These are phyloP conservation scores for Elymus sibiricus DNA, from an alignment of 176 grass and related monocot genomes.

Conservation along the genomic window DNA sequence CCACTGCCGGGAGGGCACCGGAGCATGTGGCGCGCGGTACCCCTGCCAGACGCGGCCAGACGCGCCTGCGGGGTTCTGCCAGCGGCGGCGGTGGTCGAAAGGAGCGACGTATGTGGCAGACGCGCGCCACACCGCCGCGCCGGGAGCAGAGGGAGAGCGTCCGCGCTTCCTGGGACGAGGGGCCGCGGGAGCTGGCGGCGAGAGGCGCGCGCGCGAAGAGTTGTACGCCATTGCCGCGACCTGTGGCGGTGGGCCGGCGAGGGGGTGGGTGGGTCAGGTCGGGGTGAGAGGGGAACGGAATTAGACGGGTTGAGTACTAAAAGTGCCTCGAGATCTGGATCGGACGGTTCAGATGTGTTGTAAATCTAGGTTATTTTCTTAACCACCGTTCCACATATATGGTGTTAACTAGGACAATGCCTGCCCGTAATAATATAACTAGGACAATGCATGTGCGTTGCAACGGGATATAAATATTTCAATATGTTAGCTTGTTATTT, in stretches of 20 bases:
- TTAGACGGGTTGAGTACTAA: neutral
- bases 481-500: no score
- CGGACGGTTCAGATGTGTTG: no score
- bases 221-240: slow-evolving; percentile 35
- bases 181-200: slow-evolving; percentile 9
- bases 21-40: neutral
- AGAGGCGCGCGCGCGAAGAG: slow-evolving; percentile 20
- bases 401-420: no score
- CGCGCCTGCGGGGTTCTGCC: slow-evolving; percentile 26
- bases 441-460: no score
- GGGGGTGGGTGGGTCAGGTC: neutral
- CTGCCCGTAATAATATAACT: no score
- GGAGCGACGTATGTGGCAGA: neutral
- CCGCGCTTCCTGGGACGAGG: slow-evolving; percentile 32
- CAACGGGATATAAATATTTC: no score
- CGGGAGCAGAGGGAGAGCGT: slow-evolving; percentile 8
- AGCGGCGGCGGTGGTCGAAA: slow-evolving; percentile 17
- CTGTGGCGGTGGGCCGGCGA: neutral
- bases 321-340: no score
- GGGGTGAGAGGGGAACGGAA: neutral
- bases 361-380: neutral
- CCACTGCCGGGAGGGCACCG: slow-evolving; percentile 36
- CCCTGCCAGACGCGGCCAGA: neutral
- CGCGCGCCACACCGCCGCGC: neutral
- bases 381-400: neutral